Conservation (phyloP, 805 yeast genomes). For the Priceomyces carsonii region DNA sequence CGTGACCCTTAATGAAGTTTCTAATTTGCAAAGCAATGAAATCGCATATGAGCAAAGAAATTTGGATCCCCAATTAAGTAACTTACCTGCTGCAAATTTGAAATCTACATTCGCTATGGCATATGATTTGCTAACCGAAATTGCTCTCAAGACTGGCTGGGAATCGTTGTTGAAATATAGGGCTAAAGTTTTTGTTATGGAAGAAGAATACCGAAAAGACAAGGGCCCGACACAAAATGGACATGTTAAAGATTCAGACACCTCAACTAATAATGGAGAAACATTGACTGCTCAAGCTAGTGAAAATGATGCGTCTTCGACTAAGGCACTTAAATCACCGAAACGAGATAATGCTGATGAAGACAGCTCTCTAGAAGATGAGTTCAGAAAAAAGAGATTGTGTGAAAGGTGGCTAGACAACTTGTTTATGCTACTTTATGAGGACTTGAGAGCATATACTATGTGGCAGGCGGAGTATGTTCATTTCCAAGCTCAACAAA, state of each 20-base stretch:
- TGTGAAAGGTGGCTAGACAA: slow-evolving; percentile 78
- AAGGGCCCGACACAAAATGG: slow-evolving; percentile 20
- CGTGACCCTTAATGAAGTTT: slow-evolving; percentile 68
- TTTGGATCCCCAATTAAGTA: slow-evolving; percentile 60
- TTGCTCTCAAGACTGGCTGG: slow-evolving; percentile 48
- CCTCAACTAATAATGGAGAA: slow-evolving; percentile 10
- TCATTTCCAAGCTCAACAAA: slow-evolving; percentile 85
- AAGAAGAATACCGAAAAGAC: slow-evolving; percentile 47
- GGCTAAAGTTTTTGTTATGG: slow-evolving; percentile 50
- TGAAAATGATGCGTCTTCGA: slow-evolving; percentile 34
- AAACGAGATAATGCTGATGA: slow-evolving; percentile 19
- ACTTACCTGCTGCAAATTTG: slow-evolving; percentile 69
- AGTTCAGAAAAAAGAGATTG: slow-evolving; percentile 62
- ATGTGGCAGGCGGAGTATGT: slow-evolving; percentile 91
- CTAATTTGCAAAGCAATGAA: slow-evolving; percentile 64
- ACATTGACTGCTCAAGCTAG: slow-evolving; percentile 5
- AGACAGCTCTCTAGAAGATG: slow-evolving; percentile 27
- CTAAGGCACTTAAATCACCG: slow-evolving; percentile 40
- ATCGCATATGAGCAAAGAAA: slow-evolving; percentile 65
- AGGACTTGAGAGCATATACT: slow-evolving; percentile 78
- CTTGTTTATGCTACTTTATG: slow-evolving; percentile 65
- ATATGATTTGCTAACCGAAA: slow-evolving; percentile 45
- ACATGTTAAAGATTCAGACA: slow-evolving; percentile 12
- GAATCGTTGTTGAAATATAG: slow-evolving; percentile 44
- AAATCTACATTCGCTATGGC: slow-evolving; percentile 49